phyloP scores from a whole-genome alignment of 345 rosid species.

The Syzygium oleosum region DNA sequence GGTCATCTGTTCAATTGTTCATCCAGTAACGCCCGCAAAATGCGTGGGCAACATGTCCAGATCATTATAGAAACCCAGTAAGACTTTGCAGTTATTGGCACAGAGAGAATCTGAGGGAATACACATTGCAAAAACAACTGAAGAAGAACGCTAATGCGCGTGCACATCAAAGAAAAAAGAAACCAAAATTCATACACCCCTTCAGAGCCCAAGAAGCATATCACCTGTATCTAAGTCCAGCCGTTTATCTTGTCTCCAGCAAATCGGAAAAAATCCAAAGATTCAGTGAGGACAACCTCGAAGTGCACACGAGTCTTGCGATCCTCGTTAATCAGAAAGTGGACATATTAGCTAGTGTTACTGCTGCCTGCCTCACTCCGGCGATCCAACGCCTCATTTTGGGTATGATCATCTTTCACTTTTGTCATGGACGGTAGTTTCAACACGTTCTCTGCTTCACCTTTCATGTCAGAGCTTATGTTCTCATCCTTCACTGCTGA shows the following conservation, averaged over 20 bases:
- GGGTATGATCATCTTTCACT: slow-evolving; percentile 14
- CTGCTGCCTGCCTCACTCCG: slow-evolving; percentile 16
- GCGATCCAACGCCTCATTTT: slow-evolving; percentile 4
- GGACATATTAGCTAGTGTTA: not conserved
- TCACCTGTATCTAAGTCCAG: not conserved
- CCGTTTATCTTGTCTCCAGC: not conserved
- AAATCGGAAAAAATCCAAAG: not conserved
- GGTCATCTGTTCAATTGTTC: not conserved
- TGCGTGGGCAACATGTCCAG: not conserved
- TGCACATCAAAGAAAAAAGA: not conserved
- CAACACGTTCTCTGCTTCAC: slow-evolving; percentile 21
- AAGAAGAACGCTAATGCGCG: not conserved
- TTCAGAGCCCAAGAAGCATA: not conserved
- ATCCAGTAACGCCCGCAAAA: not conserved
- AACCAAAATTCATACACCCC: not conserved
- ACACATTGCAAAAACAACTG: not conserved
- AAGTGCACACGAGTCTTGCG: not conserved
- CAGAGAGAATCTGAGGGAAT: not conserved
- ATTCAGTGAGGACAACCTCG: not conserved
- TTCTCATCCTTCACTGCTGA: not conserved
- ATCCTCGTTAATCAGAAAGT: not conserved
- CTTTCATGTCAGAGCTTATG: not conserved
- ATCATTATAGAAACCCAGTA: not conserved
- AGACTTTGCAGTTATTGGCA: not conserved
- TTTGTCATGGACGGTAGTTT: slow-evolving; percentile 13